These are phyloP conservation scores for Astragalus membranaceus DNA, from an alignment of 306 rosid species.

Conservation along the genomic window DNA sequence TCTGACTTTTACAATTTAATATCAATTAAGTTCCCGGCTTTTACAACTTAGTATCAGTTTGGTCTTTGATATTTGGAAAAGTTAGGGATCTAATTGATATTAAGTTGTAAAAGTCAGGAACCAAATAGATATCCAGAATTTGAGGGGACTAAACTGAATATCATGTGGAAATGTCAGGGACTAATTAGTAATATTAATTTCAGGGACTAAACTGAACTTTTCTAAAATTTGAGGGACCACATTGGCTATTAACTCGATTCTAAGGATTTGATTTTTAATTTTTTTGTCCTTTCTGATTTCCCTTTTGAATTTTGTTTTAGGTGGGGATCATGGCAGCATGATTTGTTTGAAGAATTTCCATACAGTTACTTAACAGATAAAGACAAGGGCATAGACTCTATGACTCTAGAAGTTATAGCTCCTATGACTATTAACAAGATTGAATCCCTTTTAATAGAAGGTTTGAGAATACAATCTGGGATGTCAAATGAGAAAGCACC, in stretches of 20 bases:
- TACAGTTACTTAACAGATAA: constrained; percentile 13
- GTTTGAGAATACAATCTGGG: constrained; percentile 63
- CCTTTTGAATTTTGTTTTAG: constrained; percentile 36
- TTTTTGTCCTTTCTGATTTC: neutral
- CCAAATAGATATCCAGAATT: too few relatives aligned
- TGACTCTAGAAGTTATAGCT: constrained; percentile 44
- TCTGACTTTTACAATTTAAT: too few relatives aligned
- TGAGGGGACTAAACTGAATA: too few relatives aligned
- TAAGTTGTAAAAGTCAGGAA: too few relatives aligned
- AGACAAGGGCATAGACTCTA: constrained; percentile 21
- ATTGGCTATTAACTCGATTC: neutral
- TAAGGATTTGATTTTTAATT: neutral
- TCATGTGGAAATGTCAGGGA: too few relatives aligned
- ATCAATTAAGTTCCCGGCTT: too few relatives aligned
- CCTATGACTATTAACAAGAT: constrained; percentile 39
- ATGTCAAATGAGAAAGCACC: constrained; percentile 46
- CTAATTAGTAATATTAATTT: too few relatives aligned
- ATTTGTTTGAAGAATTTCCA: constrained; percentile 27
- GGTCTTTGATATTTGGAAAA: too few relatives aligned
- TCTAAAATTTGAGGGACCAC: too few relatives aligned
- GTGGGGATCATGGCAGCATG: constrained; percentile 21
- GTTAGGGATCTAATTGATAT: too few relatives aligned
- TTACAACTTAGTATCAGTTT: too few relatives aligned
- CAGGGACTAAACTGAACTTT: too few relatives aligned
- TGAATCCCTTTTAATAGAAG: constrained; percentile 59